Evolutionary conservation across 2,329 filamentous ascomycete genomes (phyloP).

Genomic region (Fusarium compactum): DNA sequence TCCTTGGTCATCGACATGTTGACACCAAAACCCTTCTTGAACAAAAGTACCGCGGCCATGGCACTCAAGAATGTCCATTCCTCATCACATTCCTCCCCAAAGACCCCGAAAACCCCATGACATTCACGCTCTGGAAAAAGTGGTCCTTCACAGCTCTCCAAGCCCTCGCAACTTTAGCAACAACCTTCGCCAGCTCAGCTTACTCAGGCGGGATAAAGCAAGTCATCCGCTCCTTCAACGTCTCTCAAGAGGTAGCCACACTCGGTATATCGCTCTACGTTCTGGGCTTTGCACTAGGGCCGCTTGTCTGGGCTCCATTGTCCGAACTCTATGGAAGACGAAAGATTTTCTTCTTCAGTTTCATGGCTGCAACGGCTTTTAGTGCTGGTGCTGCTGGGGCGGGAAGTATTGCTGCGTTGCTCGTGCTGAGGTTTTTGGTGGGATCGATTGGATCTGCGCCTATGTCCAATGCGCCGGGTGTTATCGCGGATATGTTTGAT

Average conservation of each 20-base stretch:
- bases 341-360: slow-evolving; percentile 68
- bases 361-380: slow-evolving; percentile 68
- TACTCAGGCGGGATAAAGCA: slow-evolving; percentile 68
- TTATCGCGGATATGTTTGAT: slow-evolving; percentile 50
- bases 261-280: slow-evolving; percentile 74
- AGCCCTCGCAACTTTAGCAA: slow-evolving; percentile 73
- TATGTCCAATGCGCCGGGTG: slow-evolving; percentile 8
- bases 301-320: slow-evolving; percentile 73
- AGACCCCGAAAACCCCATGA: slow-evolving; percentile 75
- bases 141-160: slow-evolving; percentile 68
- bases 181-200: slow-evolving; percentile 76
- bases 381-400: slow-evolving; percentile 69
- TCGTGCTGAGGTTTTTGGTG: not conserved
- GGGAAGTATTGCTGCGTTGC: slow-evolving; percentile 66
- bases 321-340: slow-evolving; percentile 73
- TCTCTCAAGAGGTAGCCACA: slow-evolving; percentile 65
- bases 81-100: slow-evolving; percentile 75
- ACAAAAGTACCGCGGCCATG: slow-evolving; percentile 64
- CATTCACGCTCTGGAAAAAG: slow-evolving; percentile 66
- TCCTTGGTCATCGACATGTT: not conserved
- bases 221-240: slow-evolving; percentile 66
- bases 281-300: slow-evolving; percentile 70
- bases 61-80: slow-evolving; percentile 74
- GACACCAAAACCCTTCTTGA: slow-evolving; percentile 1
- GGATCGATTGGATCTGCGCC: slow-evolving; percentile 11